A percentile compares a stretch with the other conserved stretches of the same genome.
Conservation (phyloP, 2,329 filamentous ascomycete genomes). For the Diaporthe helianthi region DNA sequence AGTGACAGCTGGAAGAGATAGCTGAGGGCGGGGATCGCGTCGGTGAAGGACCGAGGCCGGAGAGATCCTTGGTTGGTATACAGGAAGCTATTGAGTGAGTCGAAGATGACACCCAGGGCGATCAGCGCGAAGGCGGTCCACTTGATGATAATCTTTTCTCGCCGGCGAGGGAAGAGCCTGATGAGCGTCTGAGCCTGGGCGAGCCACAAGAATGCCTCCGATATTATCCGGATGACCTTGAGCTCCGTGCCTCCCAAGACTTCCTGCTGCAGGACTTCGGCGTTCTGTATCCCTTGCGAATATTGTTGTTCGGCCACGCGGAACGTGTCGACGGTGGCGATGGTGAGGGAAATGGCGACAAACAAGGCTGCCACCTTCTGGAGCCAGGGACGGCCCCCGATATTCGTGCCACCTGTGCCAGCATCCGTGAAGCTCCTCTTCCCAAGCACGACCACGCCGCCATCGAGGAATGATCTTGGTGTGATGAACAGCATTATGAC, state of each 20-base stretch:
- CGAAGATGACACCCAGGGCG: conserved; percentile 87
- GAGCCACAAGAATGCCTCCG: conserved; percentile 95
- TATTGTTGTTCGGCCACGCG: conserved; percentile 85
- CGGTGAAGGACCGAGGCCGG: conserved; percentile 78
- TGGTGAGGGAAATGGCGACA: conserved; percentile 84
- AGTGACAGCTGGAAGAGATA: conserved; percentile 91
- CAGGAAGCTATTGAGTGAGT: conserved; percentile 85
- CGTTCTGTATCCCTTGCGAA: conserved; percentile 78
- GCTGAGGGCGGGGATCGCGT: conserved; percentile 88
- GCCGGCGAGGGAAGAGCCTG: conserved; percentile 91
- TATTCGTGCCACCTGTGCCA: conserved; percentile 78
- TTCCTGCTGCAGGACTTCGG: conserved; percentile 73
- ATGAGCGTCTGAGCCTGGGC: conserved; percentile 97
- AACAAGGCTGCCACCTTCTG: conserved; percentile 82
- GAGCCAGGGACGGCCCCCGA: conserved; percentile 91
- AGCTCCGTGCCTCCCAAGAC: conserved; percentile 88
- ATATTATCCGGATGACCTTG: conserved; percentile 89
- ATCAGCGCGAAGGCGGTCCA: conserved; percentile 97
- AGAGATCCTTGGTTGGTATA: conserved; percentile 59
- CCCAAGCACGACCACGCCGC: conserved; percentile 81
- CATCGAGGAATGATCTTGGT: conserved; percentile 90
- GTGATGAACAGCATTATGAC: conserved; percentile 94
- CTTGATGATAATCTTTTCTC: conserved; percentile 98
- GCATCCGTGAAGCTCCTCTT: conserved; percentile 85
- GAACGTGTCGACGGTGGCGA: conserved; percentile 92